A percentile compares a stretch with the other conserved stretches of the same genome.
These are phyloP conservation scores for Erysiphe neolycopersici DNA, from an alignment of 2,329 filamentous ascomycete genomes.

Conservation along the genomic window DNA sequence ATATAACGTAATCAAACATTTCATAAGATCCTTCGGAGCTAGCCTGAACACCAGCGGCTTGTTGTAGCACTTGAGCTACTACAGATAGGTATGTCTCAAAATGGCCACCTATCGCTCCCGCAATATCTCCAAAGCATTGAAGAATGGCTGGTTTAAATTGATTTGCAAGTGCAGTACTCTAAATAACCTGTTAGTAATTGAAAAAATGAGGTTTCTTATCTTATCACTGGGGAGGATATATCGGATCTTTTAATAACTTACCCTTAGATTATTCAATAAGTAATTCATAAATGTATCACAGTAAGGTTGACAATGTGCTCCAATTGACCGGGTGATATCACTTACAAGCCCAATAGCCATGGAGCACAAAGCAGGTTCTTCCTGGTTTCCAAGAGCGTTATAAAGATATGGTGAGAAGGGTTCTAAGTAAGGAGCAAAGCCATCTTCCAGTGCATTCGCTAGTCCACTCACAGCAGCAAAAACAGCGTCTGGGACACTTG, in stretches of 20 bases:
- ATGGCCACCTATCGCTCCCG: conserved; percentile 68
- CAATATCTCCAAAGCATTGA: conserved; percentile 94
- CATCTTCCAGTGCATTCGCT: conserved; percentile 70
- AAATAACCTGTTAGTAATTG: conserved; percentile 13
- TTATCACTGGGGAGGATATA: not conserved
- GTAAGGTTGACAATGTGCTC: conserved; percentile 74
- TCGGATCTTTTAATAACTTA: conserved; percentile 18
- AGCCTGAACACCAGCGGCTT: conserved; percentile 62
- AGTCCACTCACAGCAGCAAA: conserved; percentile 85
- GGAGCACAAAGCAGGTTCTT: conserved; percentile 78
- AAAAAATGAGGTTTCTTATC: not conserved
- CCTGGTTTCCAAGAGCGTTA: conserved; percentile 83
- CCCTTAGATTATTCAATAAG: conserved; percentile 69
- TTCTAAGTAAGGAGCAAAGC: conserved; percentile 95
- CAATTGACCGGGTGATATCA: conserved; percentile 79
- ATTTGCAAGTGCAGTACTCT: conserved; percentile 69
- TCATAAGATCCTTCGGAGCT: conserved; percentile 65
- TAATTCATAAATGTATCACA: conserved; percentile 98
- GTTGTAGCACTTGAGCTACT: conserved; percentile 80
- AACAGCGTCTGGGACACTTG: conserved; percentile 76
- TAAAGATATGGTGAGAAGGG: conserved; percentile 78
- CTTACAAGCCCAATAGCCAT: conserved; percentile 96
- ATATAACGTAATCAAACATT: conserved; percentile 91
- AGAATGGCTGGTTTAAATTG: conserved; percentile 96
- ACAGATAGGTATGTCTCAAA: conserved; percentile 87